Evolutionary conservation across 2,329 filamentous ascomycete genomes (phyloP), one percentile per base, ranked within the genome.

Genomic region (Harringtonia aguacate): DNA sequence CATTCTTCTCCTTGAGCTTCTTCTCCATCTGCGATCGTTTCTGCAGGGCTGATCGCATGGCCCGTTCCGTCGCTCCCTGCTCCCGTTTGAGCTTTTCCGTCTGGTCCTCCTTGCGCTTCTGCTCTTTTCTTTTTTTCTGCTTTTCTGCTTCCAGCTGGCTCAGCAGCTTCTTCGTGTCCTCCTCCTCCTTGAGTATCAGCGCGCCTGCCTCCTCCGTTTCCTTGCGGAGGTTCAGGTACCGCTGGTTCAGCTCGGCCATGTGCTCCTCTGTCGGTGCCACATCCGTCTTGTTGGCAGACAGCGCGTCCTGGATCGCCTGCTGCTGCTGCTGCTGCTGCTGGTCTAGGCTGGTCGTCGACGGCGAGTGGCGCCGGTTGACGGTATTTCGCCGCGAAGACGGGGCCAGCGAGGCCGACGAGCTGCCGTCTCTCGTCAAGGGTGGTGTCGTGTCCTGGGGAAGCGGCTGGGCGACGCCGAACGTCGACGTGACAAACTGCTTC

Each of bases 41-140:
- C 50, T 83, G 85, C 57, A 94, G 84, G 1, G 86, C 83, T 5
- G 79, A 75, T 39, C 87, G 79, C 67, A 94, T 95, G 51, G 85
- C 73, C 43, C 86, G 79, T 60, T 94, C 87, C 7, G 89, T 78
- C 37, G 77, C 78, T 42, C 86, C 81, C 43, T 94, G 81, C 57
- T 90, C 82, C 49, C 83, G 83, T 56, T 84, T 86, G 43, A 95
- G 65, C 56, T 88, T 87, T 36, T 86, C 81, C 39, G 87, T 95
- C 41, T 81, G 84, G 55, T 94, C 87, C 51, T 97, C 90, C 60
- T 94, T 95, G 56, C 94, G 86, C 58, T 86, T 92, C 43, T 92
- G 70, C 18, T 81, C 73, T 49, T 82, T 81, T 55, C 76, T 81
- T 59, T 95, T 79, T 41, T 82, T 75, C 52, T 94, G 86, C 47